Conservation (phyloP, 805 yeast species). For the Teunomyces atbi region DNA sequence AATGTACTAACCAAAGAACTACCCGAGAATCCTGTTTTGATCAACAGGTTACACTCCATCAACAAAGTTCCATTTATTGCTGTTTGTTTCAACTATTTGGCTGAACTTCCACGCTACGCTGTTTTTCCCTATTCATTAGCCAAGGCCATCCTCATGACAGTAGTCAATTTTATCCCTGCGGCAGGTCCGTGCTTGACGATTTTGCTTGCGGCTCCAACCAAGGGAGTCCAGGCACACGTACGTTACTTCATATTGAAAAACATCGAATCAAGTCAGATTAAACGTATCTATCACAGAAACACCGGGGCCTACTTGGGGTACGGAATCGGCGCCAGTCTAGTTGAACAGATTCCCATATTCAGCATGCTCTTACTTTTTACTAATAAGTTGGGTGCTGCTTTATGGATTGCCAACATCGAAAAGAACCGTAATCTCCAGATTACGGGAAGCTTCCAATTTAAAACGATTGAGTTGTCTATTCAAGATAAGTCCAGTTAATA, state of each 20-base stretch:
- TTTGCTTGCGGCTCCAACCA: conserved; percentile 51
- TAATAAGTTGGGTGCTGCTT: conserved; percentile 60
- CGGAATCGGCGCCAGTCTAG: conserved; percentile 49
- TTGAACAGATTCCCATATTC: conserved; percentile 56
- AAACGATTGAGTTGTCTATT: background rate
- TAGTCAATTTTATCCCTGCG: conserved; percentile 52
- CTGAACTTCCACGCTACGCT: conserved; percentile 33
- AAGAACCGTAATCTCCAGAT: conserved; percentile 7
- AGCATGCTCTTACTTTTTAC: conserved; percentile 56
- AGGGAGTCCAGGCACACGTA: conserved; percentile 50
- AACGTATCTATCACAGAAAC: conserved; percentile 32
- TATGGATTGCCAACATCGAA: conserved; percentile 52
- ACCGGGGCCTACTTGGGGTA: conserved; percentile 47
- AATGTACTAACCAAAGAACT: conserved; percentile 46
- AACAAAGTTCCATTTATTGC: conserved; percentile 29
- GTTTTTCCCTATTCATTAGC: conserved; percentile 42
- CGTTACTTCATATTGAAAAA: conserved; percentile 61
- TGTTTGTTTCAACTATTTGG: conserved; percentile 27
- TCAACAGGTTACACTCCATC: conserved; percentile 34
- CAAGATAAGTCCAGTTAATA: conserved; percentile 21
- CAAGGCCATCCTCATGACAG: conserved; percentile 32
- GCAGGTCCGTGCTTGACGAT: conserved; percentile 57
- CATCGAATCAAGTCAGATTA: conserved; percentile 40
- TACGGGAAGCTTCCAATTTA: background rate
- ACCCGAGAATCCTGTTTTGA: conserved; percentile 42